Evolutionary conservation across 805 yeast genomes (phyloP).

Genomic region (Ogataea pignaliae): DNA sequence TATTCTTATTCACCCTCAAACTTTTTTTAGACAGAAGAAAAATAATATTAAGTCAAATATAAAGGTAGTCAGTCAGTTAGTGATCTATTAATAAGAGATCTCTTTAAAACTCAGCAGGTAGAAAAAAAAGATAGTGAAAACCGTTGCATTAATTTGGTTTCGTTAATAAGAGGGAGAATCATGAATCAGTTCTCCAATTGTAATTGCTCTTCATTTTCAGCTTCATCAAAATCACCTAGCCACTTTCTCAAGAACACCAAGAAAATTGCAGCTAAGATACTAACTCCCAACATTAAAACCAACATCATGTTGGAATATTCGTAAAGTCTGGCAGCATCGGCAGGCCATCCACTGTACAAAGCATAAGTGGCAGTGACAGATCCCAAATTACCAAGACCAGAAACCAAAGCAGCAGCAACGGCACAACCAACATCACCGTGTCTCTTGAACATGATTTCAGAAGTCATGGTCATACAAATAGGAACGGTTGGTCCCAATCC

Average conservation of each 20-base stretch:
- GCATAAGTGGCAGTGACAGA: conserved; percentile 85
- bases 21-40: too few relatives aligned
- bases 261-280: conserved; percentile 49
- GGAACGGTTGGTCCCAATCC: conserved; percentile 93
- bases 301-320: conserved; percentile 79
- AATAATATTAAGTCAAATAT: too few relatives aligned
- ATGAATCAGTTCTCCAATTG: not conserved
- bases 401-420: conserved; percentile 74
- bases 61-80: too few relatives aligned
- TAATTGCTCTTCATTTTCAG: not conserved
- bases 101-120: too few relatives aligned
- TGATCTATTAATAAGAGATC: too few relatives aligned
- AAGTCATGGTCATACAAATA: conserved; percentile 77
- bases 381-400: conserved; percentile 85
- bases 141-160: too few relatives aligned
- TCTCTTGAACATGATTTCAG: conserved; percentile 64
- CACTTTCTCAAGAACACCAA: conserved; percentile 28
- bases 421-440: conserved; percentile 87
- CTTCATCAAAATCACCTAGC: conserved; percentile 29
- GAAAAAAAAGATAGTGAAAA: too few relatives aligned
- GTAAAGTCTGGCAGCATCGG: conserved; percentile 56
- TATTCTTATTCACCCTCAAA: too few relatives aligned
- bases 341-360: conserved; percentile 83
- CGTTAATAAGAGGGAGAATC: too few relatives aligned
- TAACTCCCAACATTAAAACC: conserved; percentile 69